A percentile compares a stretch with the other conserved stretches of the same genome.
phyloP scores from a whole-genome alignment of 305 asterid genomes.

The Fraxinus angustifolia region DNA sequence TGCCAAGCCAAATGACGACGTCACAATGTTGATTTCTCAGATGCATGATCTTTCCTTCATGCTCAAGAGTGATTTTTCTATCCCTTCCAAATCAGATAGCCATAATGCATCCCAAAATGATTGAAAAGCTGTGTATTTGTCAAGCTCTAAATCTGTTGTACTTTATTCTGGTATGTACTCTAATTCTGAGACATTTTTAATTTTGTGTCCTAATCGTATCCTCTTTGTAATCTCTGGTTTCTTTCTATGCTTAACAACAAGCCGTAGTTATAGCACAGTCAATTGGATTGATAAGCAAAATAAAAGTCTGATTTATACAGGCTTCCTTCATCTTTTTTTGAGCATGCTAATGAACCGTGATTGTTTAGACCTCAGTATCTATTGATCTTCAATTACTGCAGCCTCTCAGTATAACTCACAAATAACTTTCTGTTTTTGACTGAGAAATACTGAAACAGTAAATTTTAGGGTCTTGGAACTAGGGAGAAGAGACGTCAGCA shows the following conservation, averaged over 20 bases:
- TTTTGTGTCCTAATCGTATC: background rate
- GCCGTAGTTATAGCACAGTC: background rate
- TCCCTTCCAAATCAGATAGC: conserved; percentile 42
- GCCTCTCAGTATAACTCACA: background rate
- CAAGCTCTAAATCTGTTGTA: conserved; percentile 12
- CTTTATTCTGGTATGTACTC: conserved; percentile 13
- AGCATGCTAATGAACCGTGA: background rate
- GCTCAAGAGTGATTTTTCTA: conserved; percentile 48
- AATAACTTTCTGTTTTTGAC: background rate
- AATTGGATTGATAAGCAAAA: background rate
- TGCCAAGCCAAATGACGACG: conserved; percentile 32
- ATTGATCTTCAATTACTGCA: background rate
- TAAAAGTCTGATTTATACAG: background rate
- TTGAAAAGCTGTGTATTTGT: conserved; percentile 20
- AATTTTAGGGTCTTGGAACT: background rate
- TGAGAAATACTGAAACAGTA: background rate
- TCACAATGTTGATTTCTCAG: conserved; percentile 50
- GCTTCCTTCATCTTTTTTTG: background rate
- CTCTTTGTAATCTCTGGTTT: background rate
- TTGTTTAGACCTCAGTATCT: background rate
- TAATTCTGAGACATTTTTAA: conserved; percentile 22
- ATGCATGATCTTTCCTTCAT: conserved; percentile 82
- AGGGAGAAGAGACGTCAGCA: background rate
- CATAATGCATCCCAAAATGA: conserved; percentile 18
- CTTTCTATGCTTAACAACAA: background rate